phyloP scores from a whole-genome alignment of 768 basidiomycete species.

The Leccinellum luteum region DNA sequence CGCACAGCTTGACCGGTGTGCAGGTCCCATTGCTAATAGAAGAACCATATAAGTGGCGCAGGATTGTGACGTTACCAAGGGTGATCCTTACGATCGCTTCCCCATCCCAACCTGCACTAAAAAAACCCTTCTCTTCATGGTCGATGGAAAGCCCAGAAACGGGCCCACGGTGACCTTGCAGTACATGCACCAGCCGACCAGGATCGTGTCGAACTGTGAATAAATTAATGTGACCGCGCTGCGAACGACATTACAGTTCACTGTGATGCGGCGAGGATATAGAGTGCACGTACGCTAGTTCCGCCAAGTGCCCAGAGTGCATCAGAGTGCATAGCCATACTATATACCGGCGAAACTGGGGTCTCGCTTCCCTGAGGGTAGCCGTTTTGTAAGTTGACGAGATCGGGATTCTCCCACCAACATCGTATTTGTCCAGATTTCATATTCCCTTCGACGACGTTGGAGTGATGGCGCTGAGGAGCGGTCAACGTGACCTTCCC shows the following conservation, averaged over 20 bases:
- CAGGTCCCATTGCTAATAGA: constrained; percentile 91
- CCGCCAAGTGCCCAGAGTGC: constrained; percentile 92
- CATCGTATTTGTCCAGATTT: constrained; percentile 82
- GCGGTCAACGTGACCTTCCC: constrained; percentile 84
- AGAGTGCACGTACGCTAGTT: constrained; percentile 59
- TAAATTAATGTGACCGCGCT: constrained; percentile 91
- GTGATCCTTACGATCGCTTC: constrained; percentile 66
- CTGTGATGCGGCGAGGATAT: constrained; percentile 16
- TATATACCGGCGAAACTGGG: constrained; percentile 75
- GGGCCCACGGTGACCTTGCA: constrained; percentile 69
- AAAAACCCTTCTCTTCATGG: constrained; percentile 79
- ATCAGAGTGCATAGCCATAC: constrained; percentile 88
- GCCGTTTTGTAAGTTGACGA: constrained; percentile 18
- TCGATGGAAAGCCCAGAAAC: constrained; percentile 83
- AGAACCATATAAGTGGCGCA: constrained; percentile 7
- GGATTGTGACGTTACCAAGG: neutral
- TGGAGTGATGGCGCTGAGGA: constrained; percentile 84
- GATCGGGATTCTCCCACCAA: constrained; percentile 83
- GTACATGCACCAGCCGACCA: constrained; percentile 66
- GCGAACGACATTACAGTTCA: constrained; percentile 16
- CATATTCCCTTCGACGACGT: constrained; percentile 88
- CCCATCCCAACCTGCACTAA: constrained; percentile 95
- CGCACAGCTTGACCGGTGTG: constrained; percentile 82
- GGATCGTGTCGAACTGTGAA: constrained; percentile 93
- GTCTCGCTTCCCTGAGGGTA: constrained; percentile 48